Conservation (phyloP, 2,329 filamentous ascomycete genomes). For the Trichophyton mentagrophytes region DNA sequence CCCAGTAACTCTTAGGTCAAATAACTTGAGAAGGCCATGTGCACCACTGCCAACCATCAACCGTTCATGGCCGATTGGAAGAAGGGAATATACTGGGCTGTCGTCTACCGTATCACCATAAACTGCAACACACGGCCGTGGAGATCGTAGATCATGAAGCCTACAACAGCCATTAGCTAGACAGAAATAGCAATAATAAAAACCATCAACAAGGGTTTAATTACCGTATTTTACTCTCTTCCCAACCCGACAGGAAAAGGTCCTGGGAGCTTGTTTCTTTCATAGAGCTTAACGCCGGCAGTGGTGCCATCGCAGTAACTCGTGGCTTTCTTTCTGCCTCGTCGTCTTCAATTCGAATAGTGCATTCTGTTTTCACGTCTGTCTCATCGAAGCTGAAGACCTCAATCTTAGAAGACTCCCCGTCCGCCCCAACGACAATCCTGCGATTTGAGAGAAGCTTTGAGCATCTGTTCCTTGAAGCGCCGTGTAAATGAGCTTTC, state of each 20-base stretch:
- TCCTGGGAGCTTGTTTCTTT: slow-evolving; percentile 29
- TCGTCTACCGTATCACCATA: slow-evolving; percentile 47
- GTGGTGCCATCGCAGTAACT: slow-evolving; percentile 27
- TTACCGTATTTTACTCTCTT: slow-evolving; percentile 41
- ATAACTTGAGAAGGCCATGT: slow-evolving; percentile 49
- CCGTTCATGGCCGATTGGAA: slow-evolving; percentile 43
- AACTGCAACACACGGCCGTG: slow-evolving; percentile 33
- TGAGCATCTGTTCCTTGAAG: slow-evolving; percentile 36
- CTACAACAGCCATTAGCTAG: slow-evolving; percentile 19
- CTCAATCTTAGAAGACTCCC: slow-evolving; percentile 31
- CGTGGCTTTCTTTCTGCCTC: slow-evolving; percentile 18
- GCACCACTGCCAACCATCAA: slow-evolving; percentile 45
- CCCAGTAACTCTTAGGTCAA: slow-evolving; percentile 42
- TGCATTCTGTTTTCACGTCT: slow-evolving; percentile 27
- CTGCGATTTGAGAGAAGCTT: slow-evolving; percentile 39
- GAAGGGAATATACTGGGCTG: slow-evolving; percentile 46
- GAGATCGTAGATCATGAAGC: slow-evolving; percentile 49
- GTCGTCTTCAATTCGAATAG: slow-evolving; percentile 29
- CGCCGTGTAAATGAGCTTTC: slow-evolving; percentile 19
- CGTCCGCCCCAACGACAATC: slow-evolving; percentile 41
- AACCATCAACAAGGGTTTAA: neutral
- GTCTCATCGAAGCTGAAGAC: slow-evolving; percentile 40
- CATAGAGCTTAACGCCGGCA: slow-evolving; percentile 17
- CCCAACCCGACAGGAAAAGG: slow-evolving; percentile 48
- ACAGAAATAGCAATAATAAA: neutral